phyloP scores from a whole-genome alignment of 2,329 filamentous ascomycete species.

The Colletotrichum agaves region DNA sequence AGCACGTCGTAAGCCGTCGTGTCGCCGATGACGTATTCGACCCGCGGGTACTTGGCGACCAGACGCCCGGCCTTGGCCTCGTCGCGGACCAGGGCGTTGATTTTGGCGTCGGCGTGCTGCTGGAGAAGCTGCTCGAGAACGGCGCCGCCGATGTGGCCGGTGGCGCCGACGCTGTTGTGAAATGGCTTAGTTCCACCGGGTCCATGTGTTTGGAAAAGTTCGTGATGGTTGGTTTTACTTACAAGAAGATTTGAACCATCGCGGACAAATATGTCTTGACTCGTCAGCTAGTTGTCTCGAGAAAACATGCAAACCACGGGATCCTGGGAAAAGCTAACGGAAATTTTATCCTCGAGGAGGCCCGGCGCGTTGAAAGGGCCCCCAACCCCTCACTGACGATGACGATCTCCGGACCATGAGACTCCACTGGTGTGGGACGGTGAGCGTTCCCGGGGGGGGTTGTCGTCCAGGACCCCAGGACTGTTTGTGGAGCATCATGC shows the following conservation, averaged over 20 bases:
- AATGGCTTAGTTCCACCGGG: neutral
- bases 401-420: neutral
- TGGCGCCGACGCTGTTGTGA: slow-evolving; percentile 5
- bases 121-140: slow-evolving; percentile 2
- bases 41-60: slow-evolving; percentile 1
- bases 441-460: neutral
- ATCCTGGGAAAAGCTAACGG: slow-evolving; percentile 10
- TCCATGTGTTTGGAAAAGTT: too few species aligned
- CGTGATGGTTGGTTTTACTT: neutral
- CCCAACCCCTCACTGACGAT: slow-evolving; percentile 17
- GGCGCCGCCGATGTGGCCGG: slow-evolving; percentile 20
- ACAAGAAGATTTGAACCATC: slow-evolving; percentile 27
- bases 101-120: slow-evolving; percentile 9
- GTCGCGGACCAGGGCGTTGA: slow-evolving; percentile 11
- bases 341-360: neutral
- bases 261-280: neutral
- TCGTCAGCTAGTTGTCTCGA: neutral
- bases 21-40: slow-evolving; percentile 10
- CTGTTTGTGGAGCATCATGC: slow-evolving; percentile 13
- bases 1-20: slow-evolving; percentile 3
- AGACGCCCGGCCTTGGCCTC: slow-evolving; percentile 16
- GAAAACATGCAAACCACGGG: neutral
- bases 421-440: slow-evolving; percentile 18
- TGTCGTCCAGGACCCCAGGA: neutral
- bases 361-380: neutral